phyloP scores from a whole-genome alignment of 2,329 filamentous ascomycete genomes.

The Phaeophleospora eucalypticola region DNA sequence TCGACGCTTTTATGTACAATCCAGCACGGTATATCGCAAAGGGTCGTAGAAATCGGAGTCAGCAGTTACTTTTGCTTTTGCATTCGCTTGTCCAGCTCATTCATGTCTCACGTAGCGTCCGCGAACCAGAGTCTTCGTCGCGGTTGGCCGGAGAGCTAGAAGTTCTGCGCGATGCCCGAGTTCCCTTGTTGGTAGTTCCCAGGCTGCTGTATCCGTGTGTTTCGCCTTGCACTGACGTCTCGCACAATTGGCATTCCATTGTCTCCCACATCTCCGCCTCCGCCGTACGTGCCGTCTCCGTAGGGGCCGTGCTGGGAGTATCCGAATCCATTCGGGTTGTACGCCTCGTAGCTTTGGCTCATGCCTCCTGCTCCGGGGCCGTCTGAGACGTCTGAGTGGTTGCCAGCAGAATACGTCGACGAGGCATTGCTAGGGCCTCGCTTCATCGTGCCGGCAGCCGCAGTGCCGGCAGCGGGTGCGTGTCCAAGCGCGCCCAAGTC shows the following conservation, averaged over 20 bases:
- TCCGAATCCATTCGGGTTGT: conserved; percentile 37
- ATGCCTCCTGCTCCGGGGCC: conserved; percentile 19
- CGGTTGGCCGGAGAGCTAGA: conserved; percentile 49
- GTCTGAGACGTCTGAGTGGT: conserved; percentile 64
- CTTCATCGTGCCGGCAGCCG: conserved; percentile 61
- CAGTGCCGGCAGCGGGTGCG: conserved; percentile 60
- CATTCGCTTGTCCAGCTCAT: too few relatives aligned
- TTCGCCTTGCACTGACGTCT: conserved; percentile 85
- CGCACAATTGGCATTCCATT: conserved; percentile 75
- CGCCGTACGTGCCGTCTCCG: conserved; percentile 51
- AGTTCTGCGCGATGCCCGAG: conserved; percentile 95
- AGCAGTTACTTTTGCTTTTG: too few relatives aligned
- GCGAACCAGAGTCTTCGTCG: not conserved
- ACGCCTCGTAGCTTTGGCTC: conserved; percentile 31
- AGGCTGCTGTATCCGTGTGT: conserved; percentile 90
- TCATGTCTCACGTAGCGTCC: not conserved
- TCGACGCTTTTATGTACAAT: conserved; percentile 3
- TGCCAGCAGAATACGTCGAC: conserved; percentile 83
- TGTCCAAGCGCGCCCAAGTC: conserved; percentile 69
- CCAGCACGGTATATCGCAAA: too few relatives aligned
- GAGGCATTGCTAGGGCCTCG: conserved; percentile 93
- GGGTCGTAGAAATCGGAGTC: too few relatives aligned
- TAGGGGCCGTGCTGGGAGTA: conserved; percentile 57
- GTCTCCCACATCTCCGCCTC: conserved; percentile 49
- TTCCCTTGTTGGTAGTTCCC: conserved; percentile 83